Base-by-base conservation (phyloP, 2,329 filamentous ascomycete species). In the Madurella fahalii region DNA sequence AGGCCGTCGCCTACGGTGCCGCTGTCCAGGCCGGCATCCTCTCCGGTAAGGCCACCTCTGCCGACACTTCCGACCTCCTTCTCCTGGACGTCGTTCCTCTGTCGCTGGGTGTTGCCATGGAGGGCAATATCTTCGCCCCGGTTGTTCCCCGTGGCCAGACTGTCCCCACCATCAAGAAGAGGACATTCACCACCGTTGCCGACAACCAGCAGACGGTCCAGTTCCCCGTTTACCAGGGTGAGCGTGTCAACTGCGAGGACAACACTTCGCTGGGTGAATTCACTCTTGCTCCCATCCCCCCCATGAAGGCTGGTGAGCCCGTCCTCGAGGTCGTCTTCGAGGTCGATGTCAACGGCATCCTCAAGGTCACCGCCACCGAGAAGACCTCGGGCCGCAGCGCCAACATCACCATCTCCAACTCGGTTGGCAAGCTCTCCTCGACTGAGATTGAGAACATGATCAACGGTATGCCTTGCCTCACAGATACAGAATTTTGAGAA, bases 331-430 rank as follows among this genome's bases (percentile, higher is more conserved):
- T 93, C 66, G 91, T 97, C 74, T 97, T 99, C 78, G 94, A 99
- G 81, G 94, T 99, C 71, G 94, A 99, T 67, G 94, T 96, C 83
- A 99, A 99, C 82, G 94, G 94, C 87, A 96, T 96, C 74, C 87
- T 99, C 64, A 99, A 99, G 86, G 94, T 97, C 69, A 97, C 93
- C 61, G 94, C 94, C 65, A 96, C 93, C 46, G 94, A 99, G 85
- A 99, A 99, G 86, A 93, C 90, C 66, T 96, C 94, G 34, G 94
- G 94, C 69, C 92, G 94, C 74, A 94, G 83, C 71, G 94, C 94
- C 77, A 99, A 99, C 86, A 99, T 99, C 76, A 99, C 94, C 73
- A 99, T 99, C 78, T 90, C 90, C 77, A 99, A 99, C 86, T 96
- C 94, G 57, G 93, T 99, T 69, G 94, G 94, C 75, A 99, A 99